Conservation (phyloP, 495 filamentous ascomycete species). For the Cercophora newfieldiana region DNA sequence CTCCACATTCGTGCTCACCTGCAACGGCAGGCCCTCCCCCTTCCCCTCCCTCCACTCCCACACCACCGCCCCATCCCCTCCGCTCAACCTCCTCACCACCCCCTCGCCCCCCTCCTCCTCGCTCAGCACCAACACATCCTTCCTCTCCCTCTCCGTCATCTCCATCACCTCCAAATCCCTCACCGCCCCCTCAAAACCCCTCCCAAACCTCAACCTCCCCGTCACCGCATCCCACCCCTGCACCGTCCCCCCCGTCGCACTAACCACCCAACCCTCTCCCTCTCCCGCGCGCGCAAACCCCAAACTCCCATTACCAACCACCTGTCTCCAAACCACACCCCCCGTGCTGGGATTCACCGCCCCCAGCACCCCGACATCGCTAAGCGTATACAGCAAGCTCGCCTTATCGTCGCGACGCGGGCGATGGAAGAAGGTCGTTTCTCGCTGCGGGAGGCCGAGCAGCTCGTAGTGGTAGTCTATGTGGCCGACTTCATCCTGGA, state of each 20-base stretch:
- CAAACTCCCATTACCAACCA: conserved; percentile 45
- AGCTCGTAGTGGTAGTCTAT: conserved; percentile 93
- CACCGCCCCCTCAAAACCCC: conserved; percentile 57
- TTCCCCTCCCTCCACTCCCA: conserved; percentile 75
- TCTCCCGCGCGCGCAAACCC: conserved; percentile 71
- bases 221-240: conserved; percentile 81
- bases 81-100: conserved; percentile 70
- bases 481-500: conserved; percentile 85
- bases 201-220: conserved; percentile 76
- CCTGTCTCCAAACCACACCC: conserved; percentile 80
- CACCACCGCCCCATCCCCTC: conserved; percentile 66
- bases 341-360: conserved; percentile 89
- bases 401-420: conserved; percentile 79
- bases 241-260: conserved; percentile 65
- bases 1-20: conserved; percentile 72
- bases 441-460: conserved; percentile 74
- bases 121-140: conserved; percentile 72
- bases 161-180: conserved; percentile 80
- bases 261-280: conserved; percentile 70
- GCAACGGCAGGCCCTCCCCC: conserved; percentile 65
- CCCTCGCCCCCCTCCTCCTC: conserved; percentile 43
- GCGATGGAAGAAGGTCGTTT: conserved; percentile 92
- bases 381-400: conserved; percentile 87
- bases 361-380: conserved; percentile 75
- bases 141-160: conserved; percentile 61